phyloP scores from a whole-genome alignment of 352 stramenopile species.

The Phytophthora sp. region DNA sequence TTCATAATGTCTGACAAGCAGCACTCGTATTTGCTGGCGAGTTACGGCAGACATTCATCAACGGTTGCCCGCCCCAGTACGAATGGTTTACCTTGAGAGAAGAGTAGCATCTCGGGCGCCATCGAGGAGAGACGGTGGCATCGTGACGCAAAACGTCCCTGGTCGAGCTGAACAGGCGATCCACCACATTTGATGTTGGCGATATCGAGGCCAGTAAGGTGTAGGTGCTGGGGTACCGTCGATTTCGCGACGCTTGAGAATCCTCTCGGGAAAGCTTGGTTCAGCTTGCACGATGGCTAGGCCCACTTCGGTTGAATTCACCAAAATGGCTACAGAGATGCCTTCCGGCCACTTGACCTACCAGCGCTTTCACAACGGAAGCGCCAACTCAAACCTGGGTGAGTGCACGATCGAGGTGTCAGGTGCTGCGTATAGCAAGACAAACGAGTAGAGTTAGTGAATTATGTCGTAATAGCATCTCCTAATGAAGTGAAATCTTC shows the following conservation, averaged over 20 bases:
- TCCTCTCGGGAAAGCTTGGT: neutral
- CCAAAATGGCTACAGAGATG: no score
- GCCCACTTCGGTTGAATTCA: neutral
- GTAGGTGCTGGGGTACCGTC: neutral
- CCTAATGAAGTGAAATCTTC: neutral
- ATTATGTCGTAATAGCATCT: constrained; percentile 1
- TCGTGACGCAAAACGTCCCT: neutral
- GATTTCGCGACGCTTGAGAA: neutral
- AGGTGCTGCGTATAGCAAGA: neutral
- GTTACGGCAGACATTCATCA: neutral
- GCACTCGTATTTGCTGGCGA: no score
- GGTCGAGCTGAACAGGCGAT: neutral
- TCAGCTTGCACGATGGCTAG: neutral
- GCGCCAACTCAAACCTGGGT: neutral
- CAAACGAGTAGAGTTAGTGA: neutral
- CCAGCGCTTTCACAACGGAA: constrained; percentile 1
- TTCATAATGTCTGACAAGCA: no score
- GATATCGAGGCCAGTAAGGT: neutral
- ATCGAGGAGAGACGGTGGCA: neutral
- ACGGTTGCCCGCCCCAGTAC: neutral
- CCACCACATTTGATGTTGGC: neutral
- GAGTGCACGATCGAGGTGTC: neutral
- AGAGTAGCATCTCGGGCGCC: neutral
- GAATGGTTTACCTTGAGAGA: neutral
- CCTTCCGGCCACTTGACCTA: neutral